These are phyloP conservation scores for Clavispora phyllophila DNA, from an alignment of 805 yeast genomes.

Conservation along the genomic window DNA sequence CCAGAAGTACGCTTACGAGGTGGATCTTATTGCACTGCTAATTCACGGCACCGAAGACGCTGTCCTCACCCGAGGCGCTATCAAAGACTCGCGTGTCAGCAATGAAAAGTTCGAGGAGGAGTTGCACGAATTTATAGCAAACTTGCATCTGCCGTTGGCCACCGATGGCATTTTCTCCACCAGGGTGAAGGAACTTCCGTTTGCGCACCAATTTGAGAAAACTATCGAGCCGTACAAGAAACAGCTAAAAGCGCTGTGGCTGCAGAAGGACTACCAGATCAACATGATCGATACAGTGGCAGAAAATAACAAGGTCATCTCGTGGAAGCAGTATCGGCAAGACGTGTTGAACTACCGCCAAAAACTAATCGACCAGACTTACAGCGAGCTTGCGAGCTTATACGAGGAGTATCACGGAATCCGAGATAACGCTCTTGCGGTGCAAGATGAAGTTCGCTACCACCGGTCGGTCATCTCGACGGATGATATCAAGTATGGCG, in stretches of 20 bases:
- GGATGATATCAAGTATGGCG: slow-evolving; percentile 10
- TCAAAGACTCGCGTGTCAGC: slow-evolving; percentile 6
- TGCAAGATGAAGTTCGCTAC: slow-evolving; percentile 16
- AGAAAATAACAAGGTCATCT: slow-evolving; percentile 20
- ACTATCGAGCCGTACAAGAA: slow-evolving; percentile 18
- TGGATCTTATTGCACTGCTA: slow-evolving; percentile 29
- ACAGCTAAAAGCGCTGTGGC: slow-evolving; percentile 20
- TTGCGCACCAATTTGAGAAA: slow-evolving; percentile 18
- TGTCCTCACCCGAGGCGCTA: slow-evolving; percentile 10
- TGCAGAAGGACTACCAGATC: slow-evolving; percentile 28
- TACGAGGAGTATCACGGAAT: slow-evolving; percentile 27
- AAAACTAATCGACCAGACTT: slow-evolving; percentile 21
- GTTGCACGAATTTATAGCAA: slow-evolving; percentile 23
- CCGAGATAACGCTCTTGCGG: slow-evolving; percentile 10
- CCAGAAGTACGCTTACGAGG: slow-evolving; percentile 27
- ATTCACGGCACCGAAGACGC: slow-evolving; percentile 29
- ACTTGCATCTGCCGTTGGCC: slow-evolving; percentile 30
- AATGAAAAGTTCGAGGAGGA: slow-evolving; percentile 28
- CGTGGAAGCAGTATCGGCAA: slow-evolving; percentile 33
- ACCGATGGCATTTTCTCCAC: slow-evolving; percentile 24
- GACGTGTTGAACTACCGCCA: slow-evolving; percentile 22
- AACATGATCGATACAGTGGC: slow-evolving; percentile 17
- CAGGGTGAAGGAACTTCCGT: slow-evolving; percentile 17
- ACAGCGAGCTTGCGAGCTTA: slow-evolving; percentile 23
- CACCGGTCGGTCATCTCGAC: slow-evolving; percentile 23